Percentiles rank a stretch among this genome's conserved stretches.
These are phyloP conservation scores for Lolium rigidum DNA, from an alignment of 176 grass and related monocot species.

Conservation along the genomic window DNA sequence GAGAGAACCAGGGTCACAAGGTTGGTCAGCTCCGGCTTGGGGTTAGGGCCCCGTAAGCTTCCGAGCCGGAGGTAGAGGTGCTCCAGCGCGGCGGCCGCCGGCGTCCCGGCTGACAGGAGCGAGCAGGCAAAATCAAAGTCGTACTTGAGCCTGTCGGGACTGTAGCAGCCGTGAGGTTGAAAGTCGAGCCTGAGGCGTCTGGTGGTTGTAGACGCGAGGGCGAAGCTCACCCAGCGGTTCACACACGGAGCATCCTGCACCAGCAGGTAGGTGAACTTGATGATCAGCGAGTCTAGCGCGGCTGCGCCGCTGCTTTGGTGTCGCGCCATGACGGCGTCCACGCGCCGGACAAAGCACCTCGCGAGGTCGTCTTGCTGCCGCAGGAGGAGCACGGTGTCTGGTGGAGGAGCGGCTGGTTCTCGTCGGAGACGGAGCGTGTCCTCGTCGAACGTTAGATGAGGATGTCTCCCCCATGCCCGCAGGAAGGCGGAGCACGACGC, in stretches of 20 bases:
- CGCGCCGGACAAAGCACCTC: background rate
- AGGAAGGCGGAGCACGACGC: background rate
- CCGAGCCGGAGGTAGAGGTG: background rate
- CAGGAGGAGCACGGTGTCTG: slow-evolving; percentile 2
- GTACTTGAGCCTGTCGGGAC: background rate
- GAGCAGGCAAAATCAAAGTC: background rate
- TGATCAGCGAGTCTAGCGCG: background rate
- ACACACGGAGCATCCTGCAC: background rate
- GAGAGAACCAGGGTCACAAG: background rate
- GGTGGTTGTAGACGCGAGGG: background rate
- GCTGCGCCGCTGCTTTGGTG: background rate
- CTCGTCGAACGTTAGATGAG: background rate
- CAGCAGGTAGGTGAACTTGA: slow-evolving; percentile 16
- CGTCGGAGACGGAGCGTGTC: background rate
- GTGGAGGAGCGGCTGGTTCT: background rate
- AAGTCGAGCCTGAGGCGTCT: slow-evolving; percentile 7
- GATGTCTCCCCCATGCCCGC: background rate
- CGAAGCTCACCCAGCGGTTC: background rate
- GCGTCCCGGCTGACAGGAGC: background rate
- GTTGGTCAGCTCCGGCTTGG: background rate
- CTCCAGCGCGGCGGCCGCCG: background rate
- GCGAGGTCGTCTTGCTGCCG: background rate
- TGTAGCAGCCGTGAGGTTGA: background rate
- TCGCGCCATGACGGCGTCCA: background rate
- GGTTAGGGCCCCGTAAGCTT: background rate